Evolutionary conservation across 805 yeast genomes (phyloP), one percentile per base, ranked within the genome.

Genomic region (Starmera pachycereana): DNA sequence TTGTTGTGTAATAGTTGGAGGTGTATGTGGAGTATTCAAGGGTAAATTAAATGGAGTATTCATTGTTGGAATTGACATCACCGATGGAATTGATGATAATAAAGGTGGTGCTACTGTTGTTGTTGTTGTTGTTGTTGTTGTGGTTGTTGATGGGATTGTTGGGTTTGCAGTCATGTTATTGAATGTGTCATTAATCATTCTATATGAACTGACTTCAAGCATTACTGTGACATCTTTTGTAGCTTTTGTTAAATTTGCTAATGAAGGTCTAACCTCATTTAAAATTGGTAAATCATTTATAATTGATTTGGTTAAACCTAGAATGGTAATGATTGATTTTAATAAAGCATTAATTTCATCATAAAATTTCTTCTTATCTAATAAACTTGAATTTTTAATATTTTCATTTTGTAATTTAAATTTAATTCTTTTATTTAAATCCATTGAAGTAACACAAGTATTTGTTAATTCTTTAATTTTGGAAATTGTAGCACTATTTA

Each of bases 201-300:
- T 62, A 54, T 69, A 74, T 13, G 80, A 66, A 43, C 82, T 75
- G 33, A 72, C 68, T 55, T 89, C 96, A 34, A 89, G 62, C 49
- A 85, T 68, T n/a, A 86, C 78, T 0, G 97, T 88, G 12, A 90
- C 82, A 53, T 90, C 97, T 53, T 90, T 90, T 4, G 96, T 86
- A 4, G 89, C 83, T 47, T 86, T 78, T 0, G 97, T 89, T 43
- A 90, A 65, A 31, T 78, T 74, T 0, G 95, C 85, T 61, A 90
- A 72, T 6, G 84, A 76, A 8, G 89, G 79, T 42, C 95, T 66
- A 6, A 81, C 81, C 41, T 85, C 96, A 49, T 82, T 79, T 38
- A 90, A 67, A 12, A 80, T 72, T 0, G 95, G 89, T 42, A 87
- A 68, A 47, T 85, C 96, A 40, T 75, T 72, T 76, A 90, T 81